Conservation (phyloP, 768 basidiomycete species). For the Suillus ampliporus region DNA sequence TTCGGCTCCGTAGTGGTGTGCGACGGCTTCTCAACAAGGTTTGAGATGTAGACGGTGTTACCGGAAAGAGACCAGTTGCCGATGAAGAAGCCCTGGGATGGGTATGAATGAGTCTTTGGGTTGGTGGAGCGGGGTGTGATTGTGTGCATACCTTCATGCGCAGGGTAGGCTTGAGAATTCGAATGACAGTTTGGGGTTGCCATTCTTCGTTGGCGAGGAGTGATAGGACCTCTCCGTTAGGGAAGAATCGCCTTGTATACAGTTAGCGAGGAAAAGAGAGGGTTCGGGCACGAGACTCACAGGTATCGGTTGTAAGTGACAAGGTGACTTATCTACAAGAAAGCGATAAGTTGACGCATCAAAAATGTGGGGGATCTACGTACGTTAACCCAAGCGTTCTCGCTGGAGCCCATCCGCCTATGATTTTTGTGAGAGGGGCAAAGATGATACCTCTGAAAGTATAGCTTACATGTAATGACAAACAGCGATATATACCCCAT, state of each 20-base stretch:
- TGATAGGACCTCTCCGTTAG: slow-evolving; percentile 85
- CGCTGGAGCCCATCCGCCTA: slow-evolving; percentile 77
- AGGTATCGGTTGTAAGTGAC: slow-evolving; percentile 94
- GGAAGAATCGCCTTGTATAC: slow-evolving; percentile 75
- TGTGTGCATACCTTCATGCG: slow-evolving; percentile 68
- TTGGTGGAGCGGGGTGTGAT: not conserved
- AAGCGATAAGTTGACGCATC: slow-evolving; percentile 13
- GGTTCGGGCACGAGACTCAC: slow-evolving; percentile 46
- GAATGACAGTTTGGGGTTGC: slow-evolving; percentile 73
- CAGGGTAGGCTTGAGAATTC: slow-evolving; percentile 73
- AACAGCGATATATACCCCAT: slow-evolving; percentile 91
- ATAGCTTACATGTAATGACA: slow-evolving; percentile 81
- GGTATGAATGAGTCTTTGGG: slow-evolving; percentile 7
- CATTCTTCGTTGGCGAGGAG: slow-evolving; percentile 83
- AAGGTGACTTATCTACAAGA: slow-evolving; percentile 72
- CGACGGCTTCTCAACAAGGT: slow-evolving; percentile 59
- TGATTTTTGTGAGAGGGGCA: slow-evolving; percentile 18
- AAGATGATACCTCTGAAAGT: slow-evolving; percentile 10
- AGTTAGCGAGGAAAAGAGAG: slow-evolving; percentile 11
- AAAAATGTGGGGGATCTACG: slow-evolving; percentile 30
- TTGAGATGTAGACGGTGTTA: slow-evolving; percentile 60
- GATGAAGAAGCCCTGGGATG: slow-evolving; percentile 67
- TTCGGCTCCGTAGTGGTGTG: slow-evolving; percentile 17
- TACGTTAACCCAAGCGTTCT: slow-evolving; percentile 89
- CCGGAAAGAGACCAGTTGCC: slow-evolving; percentile 77